Conservation (phyloP, 1,284 basidiomycete genomes). For the Pterulicium gracile region DNA sequence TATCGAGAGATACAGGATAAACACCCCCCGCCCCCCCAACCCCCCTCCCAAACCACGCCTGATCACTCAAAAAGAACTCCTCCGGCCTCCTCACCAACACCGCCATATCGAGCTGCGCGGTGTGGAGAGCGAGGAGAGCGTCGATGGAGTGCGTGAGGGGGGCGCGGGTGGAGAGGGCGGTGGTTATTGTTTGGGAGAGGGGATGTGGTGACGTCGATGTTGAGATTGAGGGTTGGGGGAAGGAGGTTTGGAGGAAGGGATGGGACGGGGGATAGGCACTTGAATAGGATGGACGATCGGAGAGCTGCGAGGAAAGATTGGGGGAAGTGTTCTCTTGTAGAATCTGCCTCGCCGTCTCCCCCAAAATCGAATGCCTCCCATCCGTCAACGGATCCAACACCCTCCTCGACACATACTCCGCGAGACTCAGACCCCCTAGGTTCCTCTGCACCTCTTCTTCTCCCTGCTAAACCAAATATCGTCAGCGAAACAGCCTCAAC, state of each 20-base stretch:
- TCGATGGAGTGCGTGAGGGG: constrained; percentile 27
- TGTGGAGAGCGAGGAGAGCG: constrained; percentile 28
- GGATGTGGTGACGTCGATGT: too few species aligned
- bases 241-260: too few species aligned
- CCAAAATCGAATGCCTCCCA: constrained; percentile 32
- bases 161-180: constrained; percentile 34
- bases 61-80: constrained; percentile 55
- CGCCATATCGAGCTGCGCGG: constrained; percentile 55
- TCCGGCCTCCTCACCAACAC: constrained; percentile 47
- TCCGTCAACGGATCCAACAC: constrained; percentile 55
- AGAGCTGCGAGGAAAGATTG: constrained; percentile 16
- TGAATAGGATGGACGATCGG: constrained; percentile 7
- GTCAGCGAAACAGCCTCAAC: too few species aligned
- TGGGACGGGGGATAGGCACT: background rate
- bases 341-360: too few species aligned
- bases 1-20: too few species aligned
- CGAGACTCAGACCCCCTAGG: constrained; percentile 35
- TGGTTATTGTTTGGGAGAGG: constrained; percentile 17
- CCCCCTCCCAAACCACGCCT: constrained; percentile 42
- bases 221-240: too few species aligned
- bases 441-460: constrained; percentile 7
- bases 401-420: constrained; percentile 43
- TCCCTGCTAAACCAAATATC: constrained; percentile 6
- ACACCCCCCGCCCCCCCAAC: constrained; percentile 25
- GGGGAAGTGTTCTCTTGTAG: too few species aligned